Conservation (phyloP, 2,329 filamentous ascomycete species). For the Diplodia corticola region DNA sequence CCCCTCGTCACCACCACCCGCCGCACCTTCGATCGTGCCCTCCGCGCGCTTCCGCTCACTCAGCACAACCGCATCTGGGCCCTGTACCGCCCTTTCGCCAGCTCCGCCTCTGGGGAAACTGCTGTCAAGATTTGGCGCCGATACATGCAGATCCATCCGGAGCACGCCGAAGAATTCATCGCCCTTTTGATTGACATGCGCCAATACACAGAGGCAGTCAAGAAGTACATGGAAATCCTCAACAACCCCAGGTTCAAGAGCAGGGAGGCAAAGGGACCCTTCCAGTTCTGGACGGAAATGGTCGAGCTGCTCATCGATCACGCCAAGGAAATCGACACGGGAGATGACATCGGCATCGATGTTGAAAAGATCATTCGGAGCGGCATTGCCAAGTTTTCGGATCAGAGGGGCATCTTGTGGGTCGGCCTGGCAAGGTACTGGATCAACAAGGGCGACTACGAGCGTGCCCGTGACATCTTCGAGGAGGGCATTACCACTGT, state of each 20-base stretch:
- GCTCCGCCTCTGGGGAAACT: slow-evolving; percentile 84
- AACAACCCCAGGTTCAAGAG: slow-evolving; percentile 89
- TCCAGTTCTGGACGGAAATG: slow-evolving; percentile 98
- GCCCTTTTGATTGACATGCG: slow-evolving; percentile 79
- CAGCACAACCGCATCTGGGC: slow-evolving; percentile 97
- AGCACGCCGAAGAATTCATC: slow-evolving; percentile 93
- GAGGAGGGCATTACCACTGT: slow-evolving; percentile 97
- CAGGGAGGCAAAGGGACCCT: slow-evolving; percentile 91
- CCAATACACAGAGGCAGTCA: slow-evolving; percentile 87
- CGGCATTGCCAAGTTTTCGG: slow-evolving; percentile 84
- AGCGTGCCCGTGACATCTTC: slow-evolving; percentile 87
- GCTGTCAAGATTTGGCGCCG: slow-evolving; percentile 91
- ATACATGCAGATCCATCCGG: slow-evolving; percentile 96
- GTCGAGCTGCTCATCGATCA: slow-evolving; percentile 90
- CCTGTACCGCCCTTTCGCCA: slow-evolving; percentile 86
- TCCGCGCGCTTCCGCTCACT: slow-evolving; percentile 87
- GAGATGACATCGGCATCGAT: slow-evolving; percentile 78
- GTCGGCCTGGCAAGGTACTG: slow-evolving; percentile 93
- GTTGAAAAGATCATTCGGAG: slow-evolving; percentile 91
- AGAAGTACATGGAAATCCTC: slow-evolving; percentile 86
- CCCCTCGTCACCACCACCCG: slow-evolving; percentile 87
- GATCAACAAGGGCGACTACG: slow-evolving; percentile 90
- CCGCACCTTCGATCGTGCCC: slow-evolving; percentile 85
- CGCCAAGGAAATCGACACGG: slow-evolving; percentile 80
- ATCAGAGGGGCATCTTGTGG: slow-evolving; percentile 94